These are phyloP conservation scores for Botrytis aclada DNA, from an alignment of 2,329 filamentous ascomycete species.

Conservation along the genomic window DNA sequence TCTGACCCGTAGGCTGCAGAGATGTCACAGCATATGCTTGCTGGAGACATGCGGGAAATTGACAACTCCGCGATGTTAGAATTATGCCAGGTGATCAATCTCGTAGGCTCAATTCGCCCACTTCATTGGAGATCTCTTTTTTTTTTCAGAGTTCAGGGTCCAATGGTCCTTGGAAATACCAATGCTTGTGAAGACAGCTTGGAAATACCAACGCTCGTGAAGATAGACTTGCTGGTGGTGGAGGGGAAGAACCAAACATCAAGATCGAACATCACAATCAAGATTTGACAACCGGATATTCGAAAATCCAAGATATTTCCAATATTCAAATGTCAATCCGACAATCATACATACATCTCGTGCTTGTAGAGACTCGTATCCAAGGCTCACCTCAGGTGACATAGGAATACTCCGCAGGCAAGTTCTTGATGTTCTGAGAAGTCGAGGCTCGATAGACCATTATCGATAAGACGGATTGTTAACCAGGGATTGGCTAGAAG, in stretches of 20 bases:
- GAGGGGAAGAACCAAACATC: neutral
- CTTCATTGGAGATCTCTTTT: neutral
- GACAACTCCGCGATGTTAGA: neutral
- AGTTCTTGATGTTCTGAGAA: neutral
- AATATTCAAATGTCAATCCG: neutral
- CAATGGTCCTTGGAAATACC: neutral
- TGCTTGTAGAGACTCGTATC: neutral
- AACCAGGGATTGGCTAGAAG: neutral
- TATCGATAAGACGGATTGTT: neutral
- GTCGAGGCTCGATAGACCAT: neutral
- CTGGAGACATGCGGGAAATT: neutral
- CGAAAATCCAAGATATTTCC: neutral
- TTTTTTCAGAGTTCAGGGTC: neutral
- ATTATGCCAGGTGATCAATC: neutral
- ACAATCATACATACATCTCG: neutral
- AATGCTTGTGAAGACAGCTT: neutral
- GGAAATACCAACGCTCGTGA: neutral
- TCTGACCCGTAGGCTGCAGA: neutral
- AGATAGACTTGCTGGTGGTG: neutral
- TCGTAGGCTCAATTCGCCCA: neutral
- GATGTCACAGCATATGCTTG: constrained; percentile 11
- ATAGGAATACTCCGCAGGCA: neutral
- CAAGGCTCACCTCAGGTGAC: neutral
- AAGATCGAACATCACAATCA: neutral
- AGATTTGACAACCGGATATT: neutral